Evolutionary conservation across 1,284 basidiomycete species (phyloP).

Genomic region (Sporisorium sorghi): DNA sequence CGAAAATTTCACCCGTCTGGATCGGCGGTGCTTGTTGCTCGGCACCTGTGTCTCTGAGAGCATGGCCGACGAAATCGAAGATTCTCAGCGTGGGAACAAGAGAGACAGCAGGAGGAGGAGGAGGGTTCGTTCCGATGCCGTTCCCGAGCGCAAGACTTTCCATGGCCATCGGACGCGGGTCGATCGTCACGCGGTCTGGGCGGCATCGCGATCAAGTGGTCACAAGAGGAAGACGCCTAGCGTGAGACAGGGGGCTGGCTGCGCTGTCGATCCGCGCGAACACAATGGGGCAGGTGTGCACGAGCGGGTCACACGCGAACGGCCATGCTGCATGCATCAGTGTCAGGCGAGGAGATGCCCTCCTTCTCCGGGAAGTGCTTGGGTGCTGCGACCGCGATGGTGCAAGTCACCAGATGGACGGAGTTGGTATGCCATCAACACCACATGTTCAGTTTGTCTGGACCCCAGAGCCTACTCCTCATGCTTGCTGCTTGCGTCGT

Average conservation of each 20-base stretch:
- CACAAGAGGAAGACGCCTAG: neutral
- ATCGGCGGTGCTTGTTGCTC: too few relatives aligned
- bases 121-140: neutral
- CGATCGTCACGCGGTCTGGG: conserved; percentile 3
- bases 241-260: neutral
- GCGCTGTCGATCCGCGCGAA: neutral
- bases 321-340: neutral
- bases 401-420: neutral
- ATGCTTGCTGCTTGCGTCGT: too few relatives aligned
- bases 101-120: neutral
- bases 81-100: neutral
- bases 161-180: neutral
- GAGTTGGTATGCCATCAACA: neutral
- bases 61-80: too few relatives aligned
- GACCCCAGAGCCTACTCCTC: neutral
- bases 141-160: neutral
- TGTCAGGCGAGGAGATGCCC: too few relatives aligned
- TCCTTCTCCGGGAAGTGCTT: too few relatives aligned
- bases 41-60: too few relatives aligned
- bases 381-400: neutral
- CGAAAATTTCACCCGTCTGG: too few relatives aligned
- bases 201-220: neutral
- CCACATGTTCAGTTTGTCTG: neutral
- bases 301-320: neutral
- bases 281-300: neutral